These are phyloP conservation scores for Chloranthus sessilifolius DNA, from an alignment of 164 flowering plant species.

Conservation along the genomic window DNA sequence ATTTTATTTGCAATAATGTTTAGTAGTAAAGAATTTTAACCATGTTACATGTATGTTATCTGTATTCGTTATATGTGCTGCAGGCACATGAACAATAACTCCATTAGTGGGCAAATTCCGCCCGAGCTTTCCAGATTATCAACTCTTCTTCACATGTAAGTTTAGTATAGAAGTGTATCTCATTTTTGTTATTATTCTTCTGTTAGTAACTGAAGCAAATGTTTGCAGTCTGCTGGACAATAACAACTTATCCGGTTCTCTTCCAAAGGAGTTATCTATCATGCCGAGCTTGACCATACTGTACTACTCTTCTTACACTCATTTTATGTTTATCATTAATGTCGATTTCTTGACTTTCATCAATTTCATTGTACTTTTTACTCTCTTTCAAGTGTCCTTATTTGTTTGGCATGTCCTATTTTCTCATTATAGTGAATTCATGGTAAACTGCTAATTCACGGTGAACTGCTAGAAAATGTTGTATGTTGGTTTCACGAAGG, in stretches of 20 bases:
- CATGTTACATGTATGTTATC: not conserved
- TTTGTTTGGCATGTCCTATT: not conserved
- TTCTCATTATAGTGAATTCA: too few species aligned
- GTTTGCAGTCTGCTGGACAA: constrained; percentile 66
- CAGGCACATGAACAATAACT: constrained; percentile 96
- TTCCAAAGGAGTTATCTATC: constrained; percentile 57
- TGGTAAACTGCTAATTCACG: too few species aligned
- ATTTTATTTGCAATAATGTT: constrained; percentile 6
- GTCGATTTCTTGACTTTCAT: too few species aligned
- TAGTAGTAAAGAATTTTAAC: not conserved
- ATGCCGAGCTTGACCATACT: constrained; percentile 41
- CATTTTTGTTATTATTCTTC: not conserved
- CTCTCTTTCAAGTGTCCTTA: too few species aligned
- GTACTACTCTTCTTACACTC: constrained; percentile 26
- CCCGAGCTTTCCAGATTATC: constrained; percentile 61
- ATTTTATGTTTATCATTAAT: not conserved
- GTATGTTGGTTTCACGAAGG: too few species aligned
- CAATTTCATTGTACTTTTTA: too few species aligned
- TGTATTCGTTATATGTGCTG: too few species aligned
- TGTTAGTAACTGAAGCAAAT: constrained; percentile 4
- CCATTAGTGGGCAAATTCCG: constrained; percentile 86
- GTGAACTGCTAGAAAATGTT: too few species aligned
- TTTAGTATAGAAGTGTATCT: constrained; percentile 3
- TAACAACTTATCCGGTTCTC: constrained; percentile 69
- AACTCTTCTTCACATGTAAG: constrained; percentile 79